A percentile compares a stretch with the other conserved stretches of the same genome.
phyloP scores from a whole-genome alignment of 2,329 filamentous ascomycete genomes.

The Exutisphaerella laricina region DNA sequence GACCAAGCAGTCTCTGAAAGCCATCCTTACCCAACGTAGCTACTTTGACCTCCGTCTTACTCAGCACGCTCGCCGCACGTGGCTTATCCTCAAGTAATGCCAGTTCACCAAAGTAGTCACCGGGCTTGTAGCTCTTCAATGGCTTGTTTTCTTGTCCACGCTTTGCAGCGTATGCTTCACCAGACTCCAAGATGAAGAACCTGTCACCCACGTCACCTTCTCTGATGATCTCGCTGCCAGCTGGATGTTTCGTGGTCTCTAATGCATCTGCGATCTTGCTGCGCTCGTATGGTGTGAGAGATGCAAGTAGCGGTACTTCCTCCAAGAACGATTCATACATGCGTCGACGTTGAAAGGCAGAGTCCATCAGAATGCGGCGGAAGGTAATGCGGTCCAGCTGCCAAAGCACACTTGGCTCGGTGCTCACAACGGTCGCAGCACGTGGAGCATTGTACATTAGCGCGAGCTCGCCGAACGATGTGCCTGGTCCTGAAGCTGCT shows the following conservation, averaged over 20 bases:
- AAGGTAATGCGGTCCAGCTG: constrained; percentile 93
- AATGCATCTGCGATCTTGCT: constrained; percentile 96
- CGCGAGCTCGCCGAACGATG: constrained; percentile 92
- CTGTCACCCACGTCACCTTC: constrained; percentile 88
- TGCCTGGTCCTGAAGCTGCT: constrained; percentile 73
- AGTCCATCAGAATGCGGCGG: constrained; percentile 96
- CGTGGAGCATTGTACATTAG: constrained; percentile 98
- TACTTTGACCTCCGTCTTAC: constrained; percentile 83
- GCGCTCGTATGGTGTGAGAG: constrained; percentile 84
- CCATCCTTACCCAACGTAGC: constrained; percentile 88
- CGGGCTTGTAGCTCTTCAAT: constrained; percentile 79
- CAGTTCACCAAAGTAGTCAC: constrained; percentile 95
- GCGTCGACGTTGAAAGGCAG: constrained; percentile 87
- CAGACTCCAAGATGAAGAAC: constrained; percentile 85
- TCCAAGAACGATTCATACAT: constrained; percentile 98
- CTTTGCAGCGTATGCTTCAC: constrained; percentile 83
- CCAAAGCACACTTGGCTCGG: constrained; percentile 81
- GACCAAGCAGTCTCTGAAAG: constrained; percentile 87
- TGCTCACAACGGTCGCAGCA: constrained; percentile 85
- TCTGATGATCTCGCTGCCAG: constrained; percentile 76
- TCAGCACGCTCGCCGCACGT: constrained; percentile 81
- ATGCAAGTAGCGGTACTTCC: constrained; percentile 79
- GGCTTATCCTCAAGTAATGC: constrained; percentile 90
- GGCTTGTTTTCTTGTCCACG: constrained; percentile 60
- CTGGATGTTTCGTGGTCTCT: constrained; percentile 78